A percentile compares a stretch with the other conserved stretches of the same genome.
Evolutionary conservation across 2,329 filamentous ascomycete genomes (phyloP).

Genomic region (Beauveria medogensis): DNA sequence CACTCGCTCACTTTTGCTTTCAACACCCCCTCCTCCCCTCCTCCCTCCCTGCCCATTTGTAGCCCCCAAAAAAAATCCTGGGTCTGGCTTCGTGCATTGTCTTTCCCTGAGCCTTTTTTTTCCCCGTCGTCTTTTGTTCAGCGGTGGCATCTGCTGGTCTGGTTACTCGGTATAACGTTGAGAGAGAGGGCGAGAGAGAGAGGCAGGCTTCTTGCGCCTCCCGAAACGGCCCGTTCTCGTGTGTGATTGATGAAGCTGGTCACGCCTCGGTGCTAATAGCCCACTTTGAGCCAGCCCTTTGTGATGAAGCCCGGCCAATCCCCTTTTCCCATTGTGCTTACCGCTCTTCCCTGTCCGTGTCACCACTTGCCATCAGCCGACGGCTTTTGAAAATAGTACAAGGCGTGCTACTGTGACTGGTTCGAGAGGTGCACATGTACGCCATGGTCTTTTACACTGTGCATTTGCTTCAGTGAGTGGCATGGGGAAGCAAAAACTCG

Average conservation of each 20-base stretch:
- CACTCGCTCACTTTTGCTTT: background rate
- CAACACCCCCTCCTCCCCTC: too few species aligned
- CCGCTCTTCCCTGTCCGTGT: slow-evolving; percentile 1
- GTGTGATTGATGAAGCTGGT: background rate
- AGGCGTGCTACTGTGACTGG: background rate
- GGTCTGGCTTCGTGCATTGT: background rate
- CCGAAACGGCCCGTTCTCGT: background rate
- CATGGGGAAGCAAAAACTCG: too few species aligned
- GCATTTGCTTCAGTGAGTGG: background rate
- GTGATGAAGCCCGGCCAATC: background rate
- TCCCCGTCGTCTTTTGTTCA: too few species aligned
- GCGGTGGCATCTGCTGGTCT: too few species aligned
- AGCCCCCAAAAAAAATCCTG: background rate
- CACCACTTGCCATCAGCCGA: background rate
- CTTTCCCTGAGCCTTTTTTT: too few species aligned
- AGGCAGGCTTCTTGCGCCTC: too few species aligned
- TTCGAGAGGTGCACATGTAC: background rate
- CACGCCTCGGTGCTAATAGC: background rate
- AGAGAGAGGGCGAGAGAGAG: too few species aligned
- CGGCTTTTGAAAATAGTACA: background rate
- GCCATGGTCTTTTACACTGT: background rate
- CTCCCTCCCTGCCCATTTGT: background rate
- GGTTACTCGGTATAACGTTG: too few species aligned
- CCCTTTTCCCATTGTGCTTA: background rate
- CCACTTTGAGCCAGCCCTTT: background rate